Conservation (phyloP, 495 filamentous ascomycete genomes). For the Lasiosphaeriaceae sp. region DNA sequence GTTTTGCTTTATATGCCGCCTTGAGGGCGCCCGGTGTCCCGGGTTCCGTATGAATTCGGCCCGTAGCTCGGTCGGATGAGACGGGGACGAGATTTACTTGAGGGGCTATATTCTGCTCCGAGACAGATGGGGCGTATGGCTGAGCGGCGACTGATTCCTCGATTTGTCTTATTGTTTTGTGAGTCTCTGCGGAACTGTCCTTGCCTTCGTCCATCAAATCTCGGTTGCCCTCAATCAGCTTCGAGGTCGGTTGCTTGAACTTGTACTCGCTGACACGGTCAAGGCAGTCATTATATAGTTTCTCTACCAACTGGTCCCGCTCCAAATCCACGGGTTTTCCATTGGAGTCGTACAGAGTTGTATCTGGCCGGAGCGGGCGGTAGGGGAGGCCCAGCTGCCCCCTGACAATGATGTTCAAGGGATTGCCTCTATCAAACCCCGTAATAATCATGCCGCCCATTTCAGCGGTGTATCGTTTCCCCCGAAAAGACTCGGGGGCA, state of each 20-base stretch:
- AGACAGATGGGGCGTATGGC: constrained; percentile 41
- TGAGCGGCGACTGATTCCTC: constrained; percentile 55
- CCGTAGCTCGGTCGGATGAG: constrained; percentile 56
- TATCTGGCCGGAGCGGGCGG: constrained; percentile 77
- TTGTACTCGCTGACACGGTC: constrained; percentile 88
- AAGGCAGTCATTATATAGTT: constrained; percentile 88
- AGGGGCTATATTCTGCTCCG: constrained; percentile 44
- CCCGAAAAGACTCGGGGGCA: constrained; percentile 33
- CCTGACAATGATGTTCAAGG: constrained; percentile 82
- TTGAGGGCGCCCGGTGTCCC: constrained; percentile 56
- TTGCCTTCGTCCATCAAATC: constrained; percentile 78
- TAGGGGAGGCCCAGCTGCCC: constrained; percentile 87
- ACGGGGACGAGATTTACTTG: constrained; percentile 53
- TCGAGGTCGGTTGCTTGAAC: constrained; percentile 60
- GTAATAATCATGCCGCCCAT: constrained; percentile 98
- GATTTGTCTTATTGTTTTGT: constrained; percentile 65
- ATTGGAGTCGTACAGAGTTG: constrained; percentile 85
- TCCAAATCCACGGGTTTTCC: constrained; percentile 73
- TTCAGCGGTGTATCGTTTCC: constrained; percentile 78
- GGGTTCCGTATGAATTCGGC: constrained; percentile 55
- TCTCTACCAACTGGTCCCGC: constrained; percentile 80
- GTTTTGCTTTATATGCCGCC: constrained; percentile 63
- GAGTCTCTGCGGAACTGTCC: constrained; percentile 68
- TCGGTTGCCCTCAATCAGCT: constrained; percentile 78
- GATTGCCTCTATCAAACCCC: constrained; percentile 93